These are phyloP conservation scores for Phytophthora ramorum DNA, from an alignment of 352 stramenopile species.

Conservation along the genomic window DNA sequence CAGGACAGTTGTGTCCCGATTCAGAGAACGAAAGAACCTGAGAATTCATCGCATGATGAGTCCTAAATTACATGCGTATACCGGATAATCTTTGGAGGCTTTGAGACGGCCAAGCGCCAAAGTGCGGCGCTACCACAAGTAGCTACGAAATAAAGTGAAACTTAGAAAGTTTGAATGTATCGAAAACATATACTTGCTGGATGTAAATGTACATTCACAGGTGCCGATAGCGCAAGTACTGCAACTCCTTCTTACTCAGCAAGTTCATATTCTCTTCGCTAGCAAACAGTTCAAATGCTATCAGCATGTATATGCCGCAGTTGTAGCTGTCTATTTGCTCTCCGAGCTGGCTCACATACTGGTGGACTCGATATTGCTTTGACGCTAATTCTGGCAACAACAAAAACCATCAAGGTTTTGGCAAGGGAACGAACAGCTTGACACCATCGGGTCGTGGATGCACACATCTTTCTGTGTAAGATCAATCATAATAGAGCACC, in stretches of 20 bases:
- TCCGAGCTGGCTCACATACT: background rate
- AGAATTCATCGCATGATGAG: background rate
- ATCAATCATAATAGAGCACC: constrained; percentile 2
- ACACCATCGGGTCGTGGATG: background rate
- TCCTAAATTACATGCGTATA: background rate
- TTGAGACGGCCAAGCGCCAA: too few species aligned
- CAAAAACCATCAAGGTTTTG: background rate
- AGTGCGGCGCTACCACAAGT: too few species aligned
- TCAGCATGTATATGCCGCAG: background rate
- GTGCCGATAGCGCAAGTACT: constrained; percentile 1
- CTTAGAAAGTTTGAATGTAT: too few species aligned
- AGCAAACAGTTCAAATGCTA: background rate
- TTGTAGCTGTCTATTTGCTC: constrained; percentile 3
- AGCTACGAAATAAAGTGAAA: too few species aligned
- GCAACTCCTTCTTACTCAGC: background rate
- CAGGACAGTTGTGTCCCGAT: background rate
- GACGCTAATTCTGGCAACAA: background rate
- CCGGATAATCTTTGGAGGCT: background rate
- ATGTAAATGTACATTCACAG: constrained; percentile 9
- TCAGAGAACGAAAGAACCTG: background rate
- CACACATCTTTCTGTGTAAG: background rate
- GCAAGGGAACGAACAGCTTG: constrained; percentile 1
- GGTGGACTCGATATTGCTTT: background rate
- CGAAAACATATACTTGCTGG: too few species aligned
- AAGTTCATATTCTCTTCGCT: background rate